Evolutionary conservation across 148 eudicot species (phyloP).

Genomic region (Bassia scoparia): DNA sequence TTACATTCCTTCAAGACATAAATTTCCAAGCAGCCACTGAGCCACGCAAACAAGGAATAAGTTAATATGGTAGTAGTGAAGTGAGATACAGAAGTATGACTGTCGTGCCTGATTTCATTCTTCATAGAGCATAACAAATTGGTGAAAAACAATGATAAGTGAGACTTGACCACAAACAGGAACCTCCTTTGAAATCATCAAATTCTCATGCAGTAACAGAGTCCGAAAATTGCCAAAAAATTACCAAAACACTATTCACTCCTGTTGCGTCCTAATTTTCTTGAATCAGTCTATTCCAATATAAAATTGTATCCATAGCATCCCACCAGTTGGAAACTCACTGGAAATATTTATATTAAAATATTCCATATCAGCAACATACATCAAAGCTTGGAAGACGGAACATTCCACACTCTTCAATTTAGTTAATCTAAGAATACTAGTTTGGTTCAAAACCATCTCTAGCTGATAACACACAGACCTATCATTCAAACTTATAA

Average conservation of each 20-base stretch:
- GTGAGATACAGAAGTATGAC: neutral
- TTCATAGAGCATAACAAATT: neutral
- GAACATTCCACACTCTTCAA: too few relatives aligned
- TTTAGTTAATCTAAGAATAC: too few relatives aligned
- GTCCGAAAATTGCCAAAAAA: too few relatives aligned
- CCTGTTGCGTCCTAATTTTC: neutral
- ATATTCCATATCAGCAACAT: neutral
- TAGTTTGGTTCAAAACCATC: too few relatives aligned
- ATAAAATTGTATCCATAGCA: neutral
- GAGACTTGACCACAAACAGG: neutral
- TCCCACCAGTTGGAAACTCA: neutral
- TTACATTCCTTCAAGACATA: neutral
- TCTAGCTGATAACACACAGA: too few relatives aligned
- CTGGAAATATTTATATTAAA: too few relatives aligned
- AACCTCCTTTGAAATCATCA: neutral
- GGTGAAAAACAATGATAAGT: neutral
- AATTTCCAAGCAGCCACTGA: neutral
- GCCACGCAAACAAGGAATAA: neutral
- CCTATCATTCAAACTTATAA: too few relatives aligned
- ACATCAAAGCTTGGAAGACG: too few relatives aligned
- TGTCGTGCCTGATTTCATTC: neutral
- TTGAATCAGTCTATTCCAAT: neutral
- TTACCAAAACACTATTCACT: neutral
- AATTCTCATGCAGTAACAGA: neutral
- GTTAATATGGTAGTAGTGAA: neutral